phyloP scores from a whole-genome alignment of 805 yeast genomes.

The Candida silvatica region DNA sequence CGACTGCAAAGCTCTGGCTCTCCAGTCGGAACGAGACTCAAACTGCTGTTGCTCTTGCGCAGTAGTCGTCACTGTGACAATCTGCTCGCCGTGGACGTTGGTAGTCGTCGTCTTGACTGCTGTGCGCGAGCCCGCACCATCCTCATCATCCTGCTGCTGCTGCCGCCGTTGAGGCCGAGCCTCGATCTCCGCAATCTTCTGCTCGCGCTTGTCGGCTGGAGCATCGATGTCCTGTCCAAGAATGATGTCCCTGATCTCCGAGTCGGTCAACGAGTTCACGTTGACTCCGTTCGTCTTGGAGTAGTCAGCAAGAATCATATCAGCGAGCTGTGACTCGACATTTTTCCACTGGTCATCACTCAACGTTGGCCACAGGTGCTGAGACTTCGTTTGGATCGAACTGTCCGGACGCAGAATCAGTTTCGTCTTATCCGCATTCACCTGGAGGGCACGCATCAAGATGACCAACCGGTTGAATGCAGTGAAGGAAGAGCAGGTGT shows the following conservation, averaged over 20 bases:
- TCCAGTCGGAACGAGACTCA: constrained; percentile 84
- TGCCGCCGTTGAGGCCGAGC: constrained; percentile 33
- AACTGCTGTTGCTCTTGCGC: constrained; percentile 81
- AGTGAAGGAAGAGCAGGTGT: constrained; percentile 75
- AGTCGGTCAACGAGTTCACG: constrained; percentile 79
- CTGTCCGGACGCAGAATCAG: constrained; percentile 69
- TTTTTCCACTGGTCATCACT: constrained; percentile 86
- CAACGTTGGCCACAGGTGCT: constrained; percentile 92
- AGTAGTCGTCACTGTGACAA: constrained; percentile 87
- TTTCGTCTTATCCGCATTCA: constrained; percentile 70
- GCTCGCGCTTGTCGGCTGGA: constrained; percentile 72
- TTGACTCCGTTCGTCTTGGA: constrained; percentile 81
- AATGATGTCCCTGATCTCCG: constrained; percentile 88
- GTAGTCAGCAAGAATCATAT: constrained; percentile 77
- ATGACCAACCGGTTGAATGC: constrained; percentile 86
- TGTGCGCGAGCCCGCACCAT: constrained; percentile 22
- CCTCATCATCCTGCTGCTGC: constrained; percentile 31
- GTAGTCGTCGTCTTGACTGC: constrained; percentile 77
- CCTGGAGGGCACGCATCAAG: constrained; percentile 72
- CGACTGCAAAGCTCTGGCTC: constrained; percentile 75
- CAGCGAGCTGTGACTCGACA: constrained; percentile 82
- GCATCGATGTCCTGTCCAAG: constrained; percentile 91
- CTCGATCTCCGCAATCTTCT: constrained; percentile 72
- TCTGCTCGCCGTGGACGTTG: constrained; percentile 94
- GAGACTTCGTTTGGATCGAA: constrained; percentile 56